A percentile compares a stretch with the other conserved stretches of the same genome.
These are phyloP conservation scores for Tephrocybe sp. DNA, from an alignment of 768 basidiomycete genomes.

Conservation along the genomic window DNA sequence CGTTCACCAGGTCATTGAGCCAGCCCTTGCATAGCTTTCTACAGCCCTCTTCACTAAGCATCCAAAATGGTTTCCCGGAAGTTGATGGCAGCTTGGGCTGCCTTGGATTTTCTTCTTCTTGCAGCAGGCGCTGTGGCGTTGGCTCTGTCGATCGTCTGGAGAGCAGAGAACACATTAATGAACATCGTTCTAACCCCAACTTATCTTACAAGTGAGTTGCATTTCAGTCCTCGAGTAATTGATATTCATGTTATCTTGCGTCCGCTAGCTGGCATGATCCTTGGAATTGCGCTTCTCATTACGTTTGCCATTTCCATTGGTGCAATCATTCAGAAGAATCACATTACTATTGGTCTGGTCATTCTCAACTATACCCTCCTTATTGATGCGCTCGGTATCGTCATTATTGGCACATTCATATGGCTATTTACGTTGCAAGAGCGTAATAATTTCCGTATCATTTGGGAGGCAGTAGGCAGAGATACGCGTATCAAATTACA, in stretches of 20 bases:
- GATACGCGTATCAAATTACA: constrained; percentile 59
- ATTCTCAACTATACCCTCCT: constrained; percentile 76
- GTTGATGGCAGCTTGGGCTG: constrained; percentile 69
- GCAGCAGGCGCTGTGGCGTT: constrained; percentile 66
- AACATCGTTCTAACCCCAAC: constrained; percentile 63
- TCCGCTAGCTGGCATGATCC: constrained; percentile 64
- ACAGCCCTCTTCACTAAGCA: neutral
- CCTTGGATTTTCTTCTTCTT: constrained; percentile 68
- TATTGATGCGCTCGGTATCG: constrained; percentile 55
- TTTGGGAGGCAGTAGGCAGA: constrained; percentile 49
- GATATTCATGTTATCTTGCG: constrained; percentile 1
- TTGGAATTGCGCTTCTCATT: constrained; percentile 64
- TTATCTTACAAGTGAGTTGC: constrained; percentile 57
- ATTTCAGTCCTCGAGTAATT: neutral
- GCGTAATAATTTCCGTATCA: constrained; percentile 58
- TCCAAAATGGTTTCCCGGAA: constrained; percentile 65
- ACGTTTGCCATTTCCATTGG: constrained; percentile 71
- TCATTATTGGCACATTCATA: constrained; percentile 66
- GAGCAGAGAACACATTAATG: constrained; percentile 61
- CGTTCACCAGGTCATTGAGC: neutral
- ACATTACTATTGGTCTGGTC: constrained; percentile 67
- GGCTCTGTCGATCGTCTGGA: constrained; percentile 70
- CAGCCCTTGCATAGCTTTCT: neutral
- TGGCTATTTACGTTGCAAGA: constrained; percentile 83
- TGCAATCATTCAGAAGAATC: constrained; percentile 68